phyloP scores from a whole-genome alignment of 2,329 filamentous ascomycete species.

The Arthroderma sp. region DNA sequence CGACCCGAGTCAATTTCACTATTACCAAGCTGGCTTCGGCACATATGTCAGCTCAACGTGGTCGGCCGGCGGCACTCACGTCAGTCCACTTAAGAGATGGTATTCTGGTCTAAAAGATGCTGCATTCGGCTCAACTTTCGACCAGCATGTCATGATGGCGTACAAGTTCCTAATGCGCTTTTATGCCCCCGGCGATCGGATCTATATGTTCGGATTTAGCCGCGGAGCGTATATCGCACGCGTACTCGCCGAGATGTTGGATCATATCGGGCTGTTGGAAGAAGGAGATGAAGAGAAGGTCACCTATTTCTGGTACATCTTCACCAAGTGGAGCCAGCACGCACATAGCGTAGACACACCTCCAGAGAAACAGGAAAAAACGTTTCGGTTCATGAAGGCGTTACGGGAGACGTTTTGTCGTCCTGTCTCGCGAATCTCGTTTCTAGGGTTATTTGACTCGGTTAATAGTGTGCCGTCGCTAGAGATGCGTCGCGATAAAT shows the following conservation, averaged over 20 bases:
- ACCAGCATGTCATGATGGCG: constrained; percentile 68
- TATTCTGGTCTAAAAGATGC: constrained; percentile 64
- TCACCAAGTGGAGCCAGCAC: constrained; percentile 30
- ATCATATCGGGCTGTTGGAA: constrained; percentile 64
- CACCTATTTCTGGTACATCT: constrained; percentile 60
- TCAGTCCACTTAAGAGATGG: constrained; percentile 46
- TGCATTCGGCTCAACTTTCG: constrained; percentile 66
- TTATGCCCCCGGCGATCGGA: constrained; percentile 46
- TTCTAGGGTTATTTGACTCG: constrained; percentile 69
- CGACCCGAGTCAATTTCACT: constrained; percentile 13
- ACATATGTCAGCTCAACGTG: constrained; percentile 51
- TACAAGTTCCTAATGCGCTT: constrained; percentile 69
- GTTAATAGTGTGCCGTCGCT: constrained; percentile 71
- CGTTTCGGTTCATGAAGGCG: constrained; percentile 62
- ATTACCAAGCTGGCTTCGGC: constrained; percentile 49
- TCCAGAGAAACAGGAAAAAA: constrained; percentile 27
- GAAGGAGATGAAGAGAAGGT: constrained; percentile 80
- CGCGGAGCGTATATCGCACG: constrained; percentile 61
- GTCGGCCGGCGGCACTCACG: constrained; percentile 43
- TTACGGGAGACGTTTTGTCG: constrained; percentile 72
- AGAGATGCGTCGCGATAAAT: constrained; percentile 69
- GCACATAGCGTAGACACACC: constrained; percentile 18
- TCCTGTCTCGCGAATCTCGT: constrained; percentile 58
- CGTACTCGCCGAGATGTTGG: constrained; percentile 71
- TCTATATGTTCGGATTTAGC: constrained; percentile 63